These are phyloP conservation scores for Annulohypoxylon nitens DNA, from an alignment of 495 filamentous ascomycete genomes.

Conservation along the genomic window DNA sequence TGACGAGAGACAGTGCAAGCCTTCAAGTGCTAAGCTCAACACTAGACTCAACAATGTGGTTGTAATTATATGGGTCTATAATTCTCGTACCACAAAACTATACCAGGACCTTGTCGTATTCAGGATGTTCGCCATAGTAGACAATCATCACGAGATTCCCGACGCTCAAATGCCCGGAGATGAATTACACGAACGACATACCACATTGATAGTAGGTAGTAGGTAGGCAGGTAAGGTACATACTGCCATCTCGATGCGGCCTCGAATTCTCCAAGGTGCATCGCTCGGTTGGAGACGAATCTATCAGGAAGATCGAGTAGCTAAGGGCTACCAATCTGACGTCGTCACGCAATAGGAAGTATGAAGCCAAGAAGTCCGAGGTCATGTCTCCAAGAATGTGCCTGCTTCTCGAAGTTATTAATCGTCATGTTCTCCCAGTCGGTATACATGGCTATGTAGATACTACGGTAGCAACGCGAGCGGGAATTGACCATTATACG, in stretches of 20 bases:
- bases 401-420: conserved; percentile 22
- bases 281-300: conserved; percentile 18
- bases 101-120: conserved; percentile 36
- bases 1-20: conserved; percentile 40
- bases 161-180: conserved; percentile 15
- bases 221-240: background rate
- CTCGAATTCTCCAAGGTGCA: conserved; percentile 16
- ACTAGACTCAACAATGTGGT: conserved; percentile 29
- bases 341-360: conserved; percentile 40
- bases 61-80: conserved; percentile 30
- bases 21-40: conserved; percentile 25
- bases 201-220: background rate
- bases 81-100: conserved; percentile 29
- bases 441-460: conserved; percentile 19
- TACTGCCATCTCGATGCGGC: conserved; percentile 26
- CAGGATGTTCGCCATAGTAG: conserved; percentile 38
- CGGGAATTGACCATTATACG: conserved; percentile 39
- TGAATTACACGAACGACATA: conserved; percentile 19
- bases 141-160: conserved; percentile 44
- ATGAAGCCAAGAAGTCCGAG: conserved; percentile 36
- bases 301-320: conserved; percentile 14
- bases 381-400: conserved; percentile 28
- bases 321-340: conserved; percentile 27
- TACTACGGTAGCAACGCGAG: conserved; percentile 38
- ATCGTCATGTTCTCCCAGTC: conserved; percentile 35